Conservation (phyloP, 176 grass and related monocot genomes). For the Zizania latifolia region DNA sequence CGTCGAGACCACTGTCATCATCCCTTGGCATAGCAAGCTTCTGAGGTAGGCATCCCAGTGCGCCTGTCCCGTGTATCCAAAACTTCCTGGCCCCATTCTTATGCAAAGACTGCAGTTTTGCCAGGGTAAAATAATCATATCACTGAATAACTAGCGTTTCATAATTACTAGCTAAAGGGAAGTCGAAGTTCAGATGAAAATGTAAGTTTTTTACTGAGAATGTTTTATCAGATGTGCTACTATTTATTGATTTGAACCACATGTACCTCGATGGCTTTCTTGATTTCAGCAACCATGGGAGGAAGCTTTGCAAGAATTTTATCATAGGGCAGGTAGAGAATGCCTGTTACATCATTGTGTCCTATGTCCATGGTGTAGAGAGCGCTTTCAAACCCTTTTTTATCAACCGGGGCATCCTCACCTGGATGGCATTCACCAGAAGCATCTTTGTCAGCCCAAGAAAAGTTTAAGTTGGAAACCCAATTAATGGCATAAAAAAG, state of each 20-base stretch:
- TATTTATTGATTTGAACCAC: neutral
- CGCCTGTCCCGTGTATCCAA: conserved; percentile 66
- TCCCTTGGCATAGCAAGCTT: conserved; percentile 56
- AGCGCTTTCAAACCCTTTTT: conserved; percentile 42
- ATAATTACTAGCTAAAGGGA: neutral
- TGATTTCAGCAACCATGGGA: conserved; percentile 53
- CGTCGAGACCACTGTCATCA: conserved; percentile 40
- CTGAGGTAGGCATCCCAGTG: conserved; percentile 72
- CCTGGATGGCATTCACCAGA: conserved; percentile 25
- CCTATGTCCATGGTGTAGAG: conserved; percentile 83
- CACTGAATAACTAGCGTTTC: neutral
- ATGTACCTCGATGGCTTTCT: conserved; percentile 52
- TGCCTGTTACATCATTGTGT: conserved; percentile 65
- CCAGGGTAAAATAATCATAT: neutral
- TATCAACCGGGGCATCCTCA: conserved; percentile 29
- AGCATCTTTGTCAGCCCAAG: neutral
- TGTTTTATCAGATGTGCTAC: neutral
- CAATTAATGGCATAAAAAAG: neutral
- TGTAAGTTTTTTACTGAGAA: neutral
- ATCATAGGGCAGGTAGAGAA: conserved; percentile 50
- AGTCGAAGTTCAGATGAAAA: neutral
- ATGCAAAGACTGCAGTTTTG: conserved; percentile 59
- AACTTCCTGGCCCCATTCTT: conserved; percentile 63
- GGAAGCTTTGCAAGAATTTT: conserved; percentile 53
- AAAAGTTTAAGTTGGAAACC: neutral